Conservation (phyloP, 768 basidiomycete genomes). For the Leccinum longicurvipes region DNA sequence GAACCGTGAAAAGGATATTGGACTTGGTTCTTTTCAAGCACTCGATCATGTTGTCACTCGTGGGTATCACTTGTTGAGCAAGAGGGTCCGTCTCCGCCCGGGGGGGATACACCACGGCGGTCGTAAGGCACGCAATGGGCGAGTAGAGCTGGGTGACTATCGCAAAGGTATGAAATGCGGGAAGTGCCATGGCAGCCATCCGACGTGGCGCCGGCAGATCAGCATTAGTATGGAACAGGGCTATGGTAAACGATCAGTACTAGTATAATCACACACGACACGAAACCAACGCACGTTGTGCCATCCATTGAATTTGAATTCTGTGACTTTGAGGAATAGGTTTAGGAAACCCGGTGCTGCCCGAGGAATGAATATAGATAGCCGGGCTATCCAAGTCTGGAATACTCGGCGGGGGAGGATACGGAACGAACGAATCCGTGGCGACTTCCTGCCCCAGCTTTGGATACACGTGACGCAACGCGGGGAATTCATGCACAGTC, state of each 20-base stretch:
- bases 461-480: constrained; percentile 35
- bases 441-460: constrained; percentile 34
- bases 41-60: constrained; percentile 39
- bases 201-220: constrained; percentile 16
- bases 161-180: constrained; percentile 28
- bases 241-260: constrained; percentile 1
- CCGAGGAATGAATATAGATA: constrained; percentile 48
- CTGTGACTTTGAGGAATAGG: constrained; percentile 38
- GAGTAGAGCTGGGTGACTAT: constrained; percentile 12
- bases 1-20: constrained; percentile 34
- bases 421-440: constrained; percentile 17
- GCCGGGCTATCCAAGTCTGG: constrained; percentile 35
- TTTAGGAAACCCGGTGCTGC: constrained; percentile 51
- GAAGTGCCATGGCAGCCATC: constrained; percentile 22
- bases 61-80: constrained; percentile 35
- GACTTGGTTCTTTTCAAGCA: constrained; percentile 29
- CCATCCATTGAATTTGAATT: constrained; percentile 33
- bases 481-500: constrained; percentile 18
- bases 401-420: constrained; percentile 7
- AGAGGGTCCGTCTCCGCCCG: constrained; percentile 16
- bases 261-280: background rate
- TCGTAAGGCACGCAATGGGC: constrained; percentile 16
- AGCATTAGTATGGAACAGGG: background rate
- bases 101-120: constrained; percentile 28
- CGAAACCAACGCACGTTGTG: constrained; percentile 29